These are phyloP conservation scores for Neurospora sp. DNA, from an alignment of 495 filamentous ascomycete genomes.

Conservation along the genomic window DNA sequence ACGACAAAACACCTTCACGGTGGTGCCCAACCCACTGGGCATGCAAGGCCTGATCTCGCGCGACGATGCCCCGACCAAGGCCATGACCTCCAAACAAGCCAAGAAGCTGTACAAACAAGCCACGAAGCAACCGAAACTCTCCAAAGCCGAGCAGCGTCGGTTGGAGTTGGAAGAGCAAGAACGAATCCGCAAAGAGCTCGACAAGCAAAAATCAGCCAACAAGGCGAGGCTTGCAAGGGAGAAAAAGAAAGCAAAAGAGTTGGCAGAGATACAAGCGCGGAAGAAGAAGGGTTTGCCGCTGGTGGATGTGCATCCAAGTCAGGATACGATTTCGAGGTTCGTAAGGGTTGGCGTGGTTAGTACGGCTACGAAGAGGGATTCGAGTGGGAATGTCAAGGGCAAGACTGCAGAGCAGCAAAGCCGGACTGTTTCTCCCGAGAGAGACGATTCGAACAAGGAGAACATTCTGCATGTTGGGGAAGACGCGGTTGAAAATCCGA, in stretches of 20 bases:
- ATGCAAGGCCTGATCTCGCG: conserved; percentile 14
- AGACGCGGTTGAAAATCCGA: background rate
- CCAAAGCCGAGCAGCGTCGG: conserved; percentile 31
- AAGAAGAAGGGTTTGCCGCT: conserved; percentile 32
- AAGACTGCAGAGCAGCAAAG: conserved; percentile 4
- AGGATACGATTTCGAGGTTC: conserved; percentile 35
- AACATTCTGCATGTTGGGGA: background rate
- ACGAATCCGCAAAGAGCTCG: conserved; percentile 32
- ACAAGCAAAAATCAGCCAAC: conserved; percentile 30
- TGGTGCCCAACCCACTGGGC: conserved; percentile 16
- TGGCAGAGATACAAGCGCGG: conserved; percentile 24
- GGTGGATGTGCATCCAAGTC: conserved; percentile 30
- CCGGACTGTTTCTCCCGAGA: conserved; percentile 2
- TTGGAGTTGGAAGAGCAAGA: conserved; percentile 35
- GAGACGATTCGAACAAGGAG: background rate
- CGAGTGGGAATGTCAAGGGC: conserved; percentile 1
- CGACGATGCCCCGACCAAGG: background rate
- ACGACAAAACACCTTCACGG: conserved; percentile 16
- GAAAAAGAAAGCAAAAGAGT: conserved; percentile 34
- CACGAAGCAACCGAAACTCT: conserved; percentile 23
- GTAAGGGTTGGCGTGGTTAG: conserved; percentile 18
- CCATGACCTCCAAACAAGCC: conserved; percentile 38
- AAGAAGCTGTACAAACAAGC: conserved; percentile 28
- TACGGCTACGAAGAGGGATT: conserved; percentile 7
- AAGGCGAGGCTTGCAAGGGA: conserved; percentile 30